Evolutionary conservation across 1,139 yeast species (phyloP).

Genomic region (Oligophagozyma castellii): DNA sequence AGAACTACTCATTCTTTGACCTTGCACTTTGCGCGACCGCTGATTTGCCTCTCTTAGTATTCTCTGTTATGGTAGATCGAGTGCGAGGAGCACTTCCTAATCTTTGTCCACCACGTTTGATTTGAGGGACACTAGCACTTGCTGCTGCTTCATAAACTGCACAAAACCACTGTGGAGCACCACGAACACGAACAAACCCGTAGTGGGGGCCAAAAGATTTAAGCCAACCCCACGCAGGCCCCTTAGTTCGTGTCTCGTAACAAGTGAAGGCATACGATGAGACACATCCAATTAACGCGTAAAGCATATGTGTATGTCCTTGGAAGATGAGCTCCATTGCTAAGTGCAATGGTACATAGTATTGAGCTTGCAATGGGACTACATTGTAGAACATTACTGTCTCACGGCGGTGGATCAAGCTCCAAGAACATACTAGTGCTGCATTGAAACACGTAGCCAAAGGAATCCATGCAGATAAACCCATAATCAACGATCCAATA

Average conservation of each 20-base stretch:
- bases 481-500: constrained; percentile 8
- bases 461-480: constrained; percentile 6
- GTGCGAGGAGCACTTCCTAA: too few species aligned
- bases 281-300: constrained; percentile 15
- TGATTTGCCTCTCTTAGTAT: too few species aligned
- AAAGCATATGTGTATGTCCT: constrained; percentile 10
- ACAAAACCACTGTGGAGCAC: too few species aligned
- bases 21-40: background rate
- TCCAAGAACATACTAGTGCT: constrained; percentile 21
- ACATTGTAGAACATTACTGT: constrained; percentile 21
- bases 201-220: constrained; percentile 9
- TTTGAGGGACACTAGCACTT: too few species aligned
- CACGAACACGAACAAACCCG: too few species aligned
- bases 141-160: too few species aligned
- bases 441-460: constrained; percentile 16
- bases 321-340: constrained; percentile 15
- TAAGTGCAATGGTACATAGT: constrained; percentile 19
- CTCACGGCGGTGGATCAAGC: constrained; percentile 19
- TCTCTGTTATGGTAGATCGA: too few species aligned
- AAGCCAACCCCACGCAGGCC: constrained; percentile 23
- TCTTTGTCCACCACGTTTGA: constrained; percentile 4
- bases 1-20: background rate
- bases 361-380: constrained; percentile 23
- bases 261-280: constrained; percentile 22
- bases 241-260: constrained; percentile 22